Evolutionary conservation across 495 filamentous ascomycete species (phyloP).

Genomic region (Eremomyces bilateralis): DNA sequence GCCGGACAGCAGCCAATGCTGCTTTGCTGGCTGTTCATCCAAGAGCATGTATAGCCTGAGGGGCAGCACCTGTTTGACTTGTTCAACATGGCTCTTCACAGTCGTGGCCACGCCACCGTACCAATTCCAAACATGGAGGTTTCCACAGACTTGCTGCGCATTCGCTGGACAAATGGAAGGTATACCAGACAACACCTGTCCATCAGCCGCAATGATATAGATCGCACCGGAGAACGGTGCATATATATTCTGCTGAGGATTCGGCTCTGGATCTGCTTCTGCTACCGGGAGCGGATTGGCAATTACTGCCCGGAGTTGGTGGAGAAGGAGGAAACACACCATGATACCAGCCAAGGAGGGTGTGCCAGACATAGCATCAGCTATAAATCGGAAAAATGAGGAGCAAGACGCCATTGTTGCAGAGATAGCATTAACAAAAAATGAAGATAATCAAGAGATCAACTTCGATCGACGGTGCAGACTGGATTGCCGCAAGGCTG

Average conservation of each 20-base stretch:
- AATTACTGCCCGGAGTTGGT: no score
- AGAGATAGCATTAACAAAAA: no score
- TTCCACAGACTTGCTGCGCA: slow-evolving; percentile 14
- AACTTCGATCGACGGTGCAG: no score
- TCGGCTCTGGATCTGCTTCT: neutral
- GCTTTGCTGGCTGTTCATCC: slow-evolving; percentile 6
- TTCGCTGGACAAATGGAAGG: slow-evolving; percentile 14
- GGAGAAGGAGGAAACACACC: no score
- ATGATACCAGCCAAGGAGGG: no score
- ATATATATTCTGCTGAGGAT: slow-evolving; percentile 7
- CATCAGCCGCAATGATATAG: slow-evolving; percentile 12
- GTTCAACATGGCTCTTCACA: slow-evolving; percentile 1
- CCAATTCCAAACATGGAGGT: slow-evolving; percentile 14
- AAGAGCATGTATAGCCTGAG: slow-evolving; percentile 12
- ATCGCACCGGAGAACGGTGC: slow-evolving; percentile 14
- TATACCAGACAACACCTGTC: neutral
- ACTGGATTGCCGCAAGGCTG: no score
- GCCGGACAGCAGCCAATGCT: slow-evolving; percentile 18
- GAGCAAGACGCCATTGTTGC: no score
- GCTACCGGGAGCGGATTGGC: no score
- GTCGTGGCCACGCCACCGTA: slow-evolving; percentile 4
- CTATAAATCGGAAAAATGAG: no score
- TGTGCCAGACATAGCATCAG: no score
- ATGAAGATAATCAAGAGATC: no score
- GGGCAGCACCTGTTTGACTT: slow-evolving; percentile 17